These are phyloP conservation scores for Hydnomerulius pinastri DNA, from an alignment of 768 basidiomycete genomes.

Conservation along the genomic window DNA sequence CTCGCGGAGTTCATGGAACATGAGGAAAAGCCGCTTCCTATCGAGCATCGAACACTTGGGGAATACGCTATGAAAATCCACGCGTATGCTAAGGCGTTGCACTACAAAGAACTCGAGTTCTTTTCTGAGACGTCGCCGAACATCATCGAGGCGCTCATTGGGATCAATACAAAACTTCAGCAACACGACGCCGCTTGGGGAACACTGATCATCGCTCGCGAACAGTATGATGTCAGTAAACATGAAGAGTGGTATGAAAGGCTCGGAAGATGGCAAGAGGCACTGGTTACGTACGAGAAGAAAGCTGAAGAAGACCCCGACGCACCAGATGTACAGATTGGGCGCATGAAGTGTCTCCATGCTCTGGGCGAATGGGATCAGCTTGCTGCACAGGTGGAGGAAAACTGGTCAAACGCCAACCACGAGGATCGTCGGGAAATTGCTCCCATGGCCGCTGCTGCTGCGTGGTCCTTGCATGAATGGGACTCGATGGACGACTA, in stretches of 20 bases:
- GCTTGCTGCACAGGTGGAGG: constrained; percentile 81
- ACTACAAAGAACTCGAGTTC: constrained; percentile 98
- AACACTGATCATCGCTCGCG: constrained; percentile 85
- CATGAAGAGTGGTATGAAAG: constrained; percentile 99
- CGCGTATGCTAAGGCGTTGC: constrained; percentile 95
- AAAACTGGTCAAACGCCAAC: constrained; percentile 82
- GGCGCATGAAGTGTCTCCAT: constrained; percentile 93
- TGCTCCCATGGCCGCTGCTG: constrained; percentile 95
- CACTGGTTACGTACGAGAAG: constrained; percentile 80
- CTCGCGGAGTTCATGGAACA: constrained; percentile 99
- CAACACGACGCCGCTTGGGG: constrained; percentile 99
- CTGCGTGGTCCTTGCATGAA: constrained; percentile 94
- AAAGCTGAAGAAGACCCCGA: constrained; percentile 75
- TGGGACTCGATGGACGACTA: constrained; percentile 99
- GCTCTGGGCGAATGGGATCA: constrained; percentile 98
- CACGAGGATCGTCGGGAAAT: constrained; percentile 88
- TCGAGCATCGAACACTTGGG: constrained; percentile 90
- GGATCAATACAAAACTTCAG: constrained; percentile 94
- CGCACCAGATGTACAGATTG: constrained; percentile 77
- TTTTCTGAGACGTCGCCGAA: constrained; percentile 88
- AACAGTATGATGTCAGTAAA: constrained; percentile 86
- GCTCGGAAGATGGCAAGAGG: constrained; percentile 95
- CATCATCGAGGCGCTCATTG: constrained; percentile 92
- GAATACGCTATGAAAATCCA: constrained; percentile 92
- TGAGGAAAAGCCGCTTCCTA: constrained; percentile 93